Percentiles rank a stretch among this genome's conserved stretches.
These are phyloP conservation scores for Colletotrichum brevisporum DNA, from an alignment of 2,329 filamentous ascomycete species.

Conservation along the genomic window DNA sequence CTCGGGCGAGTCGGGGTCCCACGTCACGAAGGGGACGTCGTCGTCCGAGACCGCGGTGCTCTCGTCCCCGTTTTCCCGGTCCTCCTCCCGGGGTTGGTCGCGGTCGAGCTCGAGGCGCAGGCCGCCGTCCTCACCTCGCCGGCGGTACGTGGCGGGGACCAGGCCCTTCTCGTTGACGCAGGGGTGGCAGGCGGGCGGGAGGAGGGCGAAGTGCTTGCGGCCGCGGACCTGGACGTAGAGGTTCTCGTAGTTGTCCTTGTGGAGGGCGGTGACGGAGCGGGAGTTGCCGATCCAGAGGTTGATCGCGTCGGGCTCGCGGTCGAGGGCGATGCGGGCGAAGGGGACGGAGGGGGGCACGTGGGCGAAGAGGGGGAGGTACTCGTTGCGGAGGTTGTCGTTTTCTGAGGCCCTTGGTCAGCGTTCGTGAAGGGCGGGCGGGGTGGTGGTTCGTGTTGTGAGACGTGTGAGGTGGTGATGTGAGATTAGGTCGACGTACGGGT, in stretches of 20 bases:
- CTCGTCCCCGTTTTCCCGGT: slow-evolving; percentile 49
- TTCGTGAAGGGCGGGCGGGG: neutral
- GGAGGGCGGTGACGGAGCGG: slow-evolving; percentile 77
- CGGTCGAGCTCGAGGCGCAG: slow-evolving; percentile 45
- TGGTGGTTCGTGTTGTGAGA: neutral
- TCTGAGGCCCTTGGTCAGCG: slow-evolving; percentile 58
- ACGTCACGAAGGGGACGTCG: slow-evolving; percentile 76
- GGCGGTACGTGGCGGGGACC: slow-evolving; percentile 70
- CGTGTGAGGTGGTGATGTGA: neutral
- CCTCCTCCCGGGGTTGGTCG: slow-evolving; percentile 10
- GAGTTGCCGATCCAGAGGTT: slow-evolving; percentile 89
- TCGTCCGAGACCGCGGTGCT: slow-evolving; percentile 35
- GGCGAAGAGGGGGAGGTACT: slow-evolving; percentile 75
- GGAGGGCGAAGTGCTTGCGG: slow-evolving; percentile 79
- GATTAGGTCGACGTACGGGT: slow-evolving; percentile 66
- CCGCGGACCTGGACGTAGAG: slow-evolving; percentile 84
- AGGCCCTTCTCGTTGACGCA: slow-evolving; percentile 77
- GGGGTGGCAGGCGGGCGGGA: slow-evolving; percentile 79
- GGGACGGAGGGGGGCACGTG: slow-evolving; percentile 76
- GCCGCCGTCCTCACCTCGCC: slow-evolving; percentile 46
- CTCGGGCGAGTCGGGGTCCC: slow-evolving; percentile 77
- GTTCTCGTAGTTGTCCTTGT: slow-evolving; percentile 90
- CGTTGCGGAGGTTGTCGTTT: slow-evolving; percentile 84
- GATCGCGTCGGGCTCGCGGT: slow-evolving; percentile 76
- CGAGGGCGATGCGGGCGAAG: slow-evolving; percentile 80